These are phyloP conservation scores for Chamaecrista fasciculata DNA, from an alignment of 306 rosid species.

Conservation along the genomic window DNA sequence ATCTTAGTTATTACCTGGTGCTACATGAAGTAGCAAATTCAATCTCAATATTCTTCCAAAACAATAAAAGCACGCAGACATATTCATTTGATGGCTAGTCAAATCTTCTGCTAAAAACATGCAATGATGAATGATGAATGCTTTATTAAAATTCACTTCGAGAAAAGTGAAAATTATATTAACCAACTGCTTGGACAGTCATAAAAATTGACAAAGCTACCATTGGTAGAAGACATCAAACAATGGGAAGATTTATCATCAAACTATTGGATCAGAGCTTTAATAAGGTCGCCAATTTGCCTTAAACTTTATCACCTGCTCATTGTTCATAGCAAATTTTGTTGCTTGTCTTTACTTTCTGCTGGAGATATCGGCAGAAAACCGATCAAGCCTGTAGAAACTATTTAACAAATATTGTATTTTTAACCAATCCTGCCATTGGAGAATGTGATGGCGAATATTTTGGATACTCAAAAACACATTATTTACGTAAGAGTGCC, in stretches of 20 bases:
- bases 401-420: neutral
- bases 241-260: neutral
- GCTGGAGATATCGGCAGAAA: neutral
- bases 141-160: neutral
- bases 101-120: neutral
- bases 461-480: neutral
- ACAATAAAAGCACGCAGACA: neutral
- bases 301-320: neutral
- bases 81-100: neutral
- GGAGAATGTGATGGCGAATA: neutral
- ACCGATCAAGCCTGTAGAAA: neutral
- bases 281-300: neutral
- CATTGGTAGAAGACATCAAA: neutral
- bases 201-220: neutral
- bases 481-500: neutral
- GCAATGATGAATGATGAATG: neutral
- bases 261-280: neutral
- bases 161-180: neutral
- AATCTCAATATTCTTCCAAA: neutral
- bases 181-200: no score
- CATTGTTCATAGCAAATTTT: neutral
- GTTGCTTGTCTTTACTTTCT: neutral
- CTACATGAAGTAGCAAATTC: neutral
- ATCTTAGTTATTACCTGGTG: constrained; percentile 3
- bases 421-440: neutral